Conservation (phyloP, 2,329 filamentous ascomycete genomes). For the Colletotrichum tabaci region DNA sequence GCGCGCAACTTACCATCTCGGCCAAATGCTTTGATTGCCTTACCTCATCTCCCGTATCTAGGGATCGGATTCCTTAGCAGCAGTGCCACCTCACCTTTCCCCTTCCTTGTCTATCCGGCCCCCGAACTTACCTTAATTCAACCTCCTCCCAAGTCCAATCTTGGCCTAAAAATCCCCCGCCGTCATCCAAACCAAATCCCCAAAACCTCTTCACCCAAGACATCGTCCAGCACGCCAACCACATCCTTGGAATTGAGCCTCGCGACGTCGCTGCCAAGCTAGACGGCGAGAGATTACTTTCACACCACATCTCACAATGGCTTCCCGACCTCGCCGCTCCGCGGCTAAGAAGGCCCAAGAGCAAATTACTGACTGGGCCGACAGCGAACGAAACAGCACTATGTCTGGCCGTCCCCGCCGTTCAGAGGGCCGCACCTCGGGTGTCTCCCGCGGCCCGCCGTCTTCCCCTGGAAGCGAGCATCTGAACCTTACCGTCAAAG, state of each 20-base stretch:
- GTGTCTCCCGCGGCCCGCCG: conserved; percentile 60
- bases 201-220: conserved; percentile 29
- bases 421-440: conserved; percentile 61
- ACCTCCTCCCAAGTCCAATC: conserved; percentile 41
- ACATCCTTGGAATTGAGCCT: conserved; percentile 12
- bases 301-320: conserved; percentile 53
- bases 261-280: conserved; percentile 19
- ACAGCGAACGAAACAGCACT: conserved; percentile 61
- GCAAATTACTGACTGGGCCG: conserved; percentile 62
- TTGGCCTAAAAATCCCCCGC: conserved; percentile 24
- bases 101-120: conserved; percentile 33
- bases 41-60: conserved; percentile 42
- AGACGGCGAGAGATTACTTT: conserved; percentile 15
- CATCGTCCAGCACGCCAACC: conserved; percentile 17
- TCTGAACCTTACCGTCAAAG: conserved; percentile 67
- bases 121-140: conserved; percentile 43
- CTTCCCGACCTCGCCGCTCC: conserved; percentile 63
- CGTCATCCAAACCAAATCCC: conserved; percentile 27
- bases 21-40: conserved; percentile 36
- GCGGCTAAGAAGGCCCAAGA: conserved; percentile 60
- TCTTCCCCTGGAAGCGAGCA: conserved; percentile 63
- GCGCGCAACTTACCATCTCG: conserved; percentile 32
- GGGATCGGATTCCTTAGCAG: conserved; percentile 41
- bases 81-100: conserved; percentile 41
- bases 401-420: conserved; percentile 68